phyloP scores from a whole-genome alignment of 2,329 filamentous ascomycete species.

The Curvularia sp. region DNA sequence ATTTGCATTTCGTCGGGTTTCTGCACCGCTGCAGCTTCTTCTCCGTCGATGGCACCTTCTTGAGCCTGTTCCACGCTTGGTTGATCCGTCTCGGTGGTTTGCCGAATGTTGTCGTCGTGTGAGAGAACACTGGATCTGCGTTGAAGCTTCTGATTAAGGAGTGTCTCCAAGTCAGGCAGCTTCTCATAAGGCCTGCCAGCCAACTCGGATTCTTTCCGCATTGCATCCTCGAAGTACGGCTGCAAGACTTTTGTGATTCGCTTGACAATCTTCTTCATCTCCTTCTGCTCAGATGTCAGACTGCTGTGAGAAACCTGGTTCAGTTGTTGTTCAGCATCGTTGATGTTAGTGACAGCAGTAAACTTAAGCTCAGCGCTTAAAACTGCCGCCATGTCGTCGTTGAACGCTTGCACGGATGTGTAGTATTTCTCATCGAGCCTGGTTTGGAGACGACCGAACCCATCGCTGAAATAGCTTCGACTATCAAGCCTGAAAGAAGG shows the following conservation, averaged over 20 bases:
- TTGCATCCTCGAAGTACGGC: constrained; percentile 75
- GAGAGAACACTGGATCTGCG: constrained; percentile 55
- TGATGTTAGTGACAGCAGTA: constrained; percentile 51
- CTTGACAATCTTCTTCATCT: constrained; percentile 84
- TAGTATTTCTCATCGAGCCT: constrained; percentile 65
- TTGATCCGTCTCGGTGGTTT: constrained; percentile 30
- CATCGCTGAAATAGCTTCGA: constrained; percentile 62
- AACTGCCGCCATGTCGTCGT: constrained; percentile 62
- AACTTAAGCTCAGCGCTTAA: constrained; percentile 63
- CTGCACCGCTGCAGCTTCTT: constrained; percentile 22
- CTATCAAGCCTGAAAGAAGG: constrained; percentile 49
- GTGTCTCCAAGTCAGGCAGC: constrained; percentile 74
- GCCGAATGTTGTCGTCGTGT: constrained; percentile 31
- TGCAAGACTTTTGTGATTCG: constrained; percentile 86
- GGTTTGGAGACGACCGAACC: constrained; percentile 60
- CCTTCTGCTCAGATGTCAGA: constrained; percentile 70
- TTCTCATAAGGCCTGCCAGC: constrained; percentile 74
- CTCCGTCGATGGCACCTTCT: constrained; percentile 22
- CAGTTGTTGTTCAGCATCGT: constrained; percentile 53
- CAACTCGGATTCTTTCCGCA: constrained; percentile 82
- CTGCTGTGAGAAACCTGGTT: constrained; percentile 51
- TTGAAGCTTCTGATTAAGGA: constrained; percentile 70
- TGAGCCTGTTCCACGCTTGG: constrained; percentile 18
- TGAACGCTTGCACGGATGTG: constrained; percentile 67
- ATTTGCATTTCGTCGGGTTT: constrained; percentile 36